Percentiles rank a stretch among this genome's conserved stretches.
Evolutionary conservation across 192 early-diverging fungal genomes (phyloP).

Genomic region (Linnemannia hyalina): DNA sequence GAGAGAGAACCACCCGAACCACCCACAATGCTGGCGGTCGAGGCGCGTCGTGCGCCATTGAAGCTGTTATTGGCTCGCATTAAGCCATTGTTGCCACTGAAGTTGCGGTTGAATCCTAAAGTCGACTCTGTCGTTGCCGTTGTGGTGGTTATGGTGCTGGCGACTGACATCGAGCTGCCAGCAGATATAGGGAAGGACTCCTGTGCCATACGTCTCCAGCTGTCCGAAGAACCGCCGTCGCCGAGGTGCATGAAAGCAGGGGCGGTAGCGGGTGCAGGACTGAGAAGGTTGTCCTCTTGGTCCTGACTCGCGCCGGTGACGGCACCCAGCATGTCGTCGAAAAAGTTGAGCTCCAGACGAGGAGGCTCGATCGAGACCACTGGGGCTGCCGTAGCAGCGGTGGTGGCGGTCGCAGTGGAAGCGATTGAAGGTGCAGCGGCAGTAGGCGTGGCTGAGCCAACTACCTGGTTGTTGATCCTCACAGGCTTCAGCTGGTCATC

Average conservation of each 20-base stretch:
- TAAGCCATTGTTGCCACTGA: background rate
- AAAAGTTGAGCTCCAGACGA: slow-evolving; percentile 40
- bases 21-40: slow-evolving; percentile 12
- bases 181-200: slow-evolving; percentile 17
- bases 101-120: background rate
- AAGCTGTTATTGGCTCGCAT: background rate
- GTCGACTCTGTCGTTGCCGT: background rate
- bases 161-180: background rate
- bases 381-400: background rate
- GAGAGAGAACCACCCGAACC: slow-evolving; percentile 5
- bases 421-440: background rate
- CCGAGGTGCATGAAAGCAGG: slow-evolving; percentile 25
- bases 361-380: slow-evolving; percentile 44
- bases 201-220: slow-evolving; percentile 27
- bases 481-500: slow-evolving; percentile 33
- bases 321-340: slow-evolving; percentile 10
- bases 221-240: slow-evolving; percentile 1
- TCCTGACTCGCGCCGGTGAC: background rate
- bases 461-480: slow-evolving; percentile 19
- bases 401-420: background rate
- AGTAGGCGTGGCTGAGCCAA: background rate
- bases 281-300: slow-evolving; percentile 3
- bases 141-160: background rate
- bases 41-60: slow-evolving; percentile 28
- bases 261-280: slow-evolving; percentile 16